Base-by-base conservation (phyloP, 2,329 filamentous ascomycete species). In the Neodidymelliopsis sp. region DNA sequence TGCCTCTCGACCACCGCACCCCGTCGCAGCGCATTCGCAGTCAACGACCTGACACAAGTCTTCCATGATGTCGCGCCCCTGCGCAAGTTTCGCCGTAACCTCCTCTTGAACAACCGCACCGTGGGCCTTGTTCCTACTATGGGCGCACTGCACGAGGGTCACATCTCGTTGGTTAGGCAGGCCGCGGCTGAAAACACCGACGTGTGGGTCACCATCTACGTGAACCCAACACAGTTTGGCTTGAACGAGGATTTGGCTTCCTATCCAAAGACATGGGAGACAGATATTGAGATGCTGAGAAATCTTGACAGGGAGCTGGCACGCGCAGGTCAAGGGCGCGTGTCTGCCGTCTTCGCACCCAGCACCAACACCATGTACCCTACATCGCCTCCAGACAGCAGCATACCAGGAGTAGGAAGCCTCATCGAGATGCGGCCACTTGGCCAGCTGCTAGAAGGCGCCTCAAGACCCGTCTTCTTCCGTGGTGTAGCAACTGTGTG, bases 171-270 rank as follows among this genome's bases (percentile, higher is more conserved):
- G 16, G 88, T 96, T 65, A 88, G 90, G 50, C 83, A 86, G 61
- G 94, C 94, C 3, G 92, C 92, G 1, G 79, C 81, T 36, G 90
- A 96, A 64, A 94, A 91, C 75, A 88, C 89, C 58, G 84, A 91
- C 62, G 89, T 97, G 47, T 86, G 97, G 54, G 89, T 99, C 46
- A 91, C 88, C 69, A 87, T 97, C 61, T 99, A 93, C 73, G 89
- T 99, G 66, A 99, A 99, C 73, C 94, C 94, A 4, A 94, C 94
- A 1, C 94, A 99, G 74, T 99, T 99, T 70, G 93, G 93, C 23
- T 78, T 90, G 16, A 83, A 86, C 47, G 94, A 99, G 74, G 94
- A 99, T 69, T 80, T 99, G 15, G 84, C 83, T 31, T 91, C 86
- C 56, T 99, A 99, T 71, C 94, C 94, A 0, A 86, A 90, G 47